Percentiles rank a stretch among this genome's conserved stretches.
Evolutionary conservation across 179 eudicot genomes (phyloP).

Genomic region (Beta lomatogona): DNA sequence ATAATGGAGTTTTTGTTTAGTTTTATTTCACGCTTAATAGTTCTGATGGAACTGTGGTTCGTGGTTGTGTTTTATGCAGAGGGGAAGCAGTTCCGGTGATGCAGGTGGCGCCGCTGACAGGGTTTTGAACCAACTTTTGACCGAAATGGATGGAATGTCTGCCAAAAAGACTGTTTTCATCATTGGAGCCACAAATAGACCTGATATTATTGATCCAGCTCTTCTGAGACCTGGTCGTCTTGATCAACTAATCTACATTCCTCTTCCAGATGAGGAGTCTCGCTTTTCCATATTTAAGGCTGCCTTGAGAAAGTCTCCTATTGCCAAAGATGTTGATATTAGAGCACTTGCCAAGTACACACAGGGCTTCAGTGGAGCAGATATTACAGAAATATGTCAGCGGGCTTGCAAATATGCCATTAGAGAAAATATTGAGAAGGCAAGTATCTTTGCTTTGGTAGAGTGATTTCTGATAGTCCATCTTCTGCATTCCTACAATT

Average conservation of each 20-base stretch:
- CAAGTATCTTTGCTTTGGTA: slow-evolving; percentile 23
- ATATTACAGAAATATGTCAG: slow-evolving; percentile 90
- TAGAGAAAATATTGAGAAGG: slow-evolving; percentile 85
- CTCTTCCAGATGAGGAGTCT: slow-evolving; percentile 88
- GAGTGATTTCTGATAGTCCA: no score
- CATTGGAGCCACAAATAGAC: slow-evolving; percentile 89
- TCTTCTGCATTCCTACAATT: no score
- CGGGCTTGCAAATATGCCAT: slow-evolving; percentile 94
- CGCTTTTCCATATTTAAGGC: slow-evolving; percentile 80
- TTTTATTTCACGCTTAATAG: no score
- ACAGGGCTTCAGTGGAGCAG: slow-evolving; percentile 95
- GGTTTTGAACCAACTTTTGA: slow-evolving; percentile 79
- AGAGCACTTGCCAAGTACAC: slow-evolving; percentile 83
- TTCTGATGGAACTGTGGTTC: not conserved
- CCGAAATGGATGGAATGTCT: slow-evolving; percentile 94
- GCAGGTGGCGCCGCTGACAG: slow-evolving; percentile 95
- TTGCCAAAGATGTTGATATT: slow-evolving; percentile 77
- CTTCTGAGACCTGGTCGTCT: slow-evolving; percentile 90
- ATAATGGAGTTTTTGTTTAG: no score
- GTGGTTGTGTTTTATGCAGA: slow-evolving; percentile 43
- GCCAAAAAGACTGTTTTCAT: slow-evolving; percentile 88
- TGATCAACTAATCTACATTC: slow-evolving; percentile 84
- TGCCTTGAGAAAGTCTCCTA: slow-evolving; percentile 74
- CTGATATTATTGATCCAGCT: slow-evolving; percentile 90
- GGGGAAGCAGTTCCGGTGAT: slow-evolving; percentile 84